phyloP scores from a whole-genome alignment of 805 yeast genomes.

The Tetrapisispora namnaoensis region DNA sequence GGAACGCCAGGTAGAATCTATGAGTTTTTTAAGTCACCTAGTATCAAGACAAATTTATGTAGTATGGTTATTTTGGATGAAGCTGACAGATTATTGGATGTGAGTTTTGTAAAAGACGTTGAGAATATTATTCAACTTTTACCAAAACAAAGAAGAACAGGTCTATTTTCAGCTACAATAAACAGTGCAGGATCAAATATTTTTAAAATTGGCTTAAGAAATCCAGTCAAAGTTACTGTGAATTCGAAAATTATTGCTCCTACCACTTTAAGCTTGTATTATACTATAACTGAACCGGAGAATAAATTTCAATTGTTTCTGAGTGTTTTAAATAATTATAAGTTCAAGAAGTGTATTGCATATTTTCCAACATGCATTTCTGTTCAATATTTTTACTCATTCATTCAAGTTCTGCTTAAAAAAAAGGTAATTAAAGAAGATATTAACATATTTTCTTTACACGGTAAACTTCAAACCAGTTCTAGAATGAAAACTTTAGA shows the following conservation, averaged over 20 bases:
- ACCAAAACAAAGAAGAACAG: constrained; percentile 90
- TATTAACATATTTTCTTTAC: constrained; percentile 57
- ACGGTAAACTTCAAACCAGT: constrained; percentile 80
- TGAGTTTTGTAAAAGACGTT: constrained; percentile 62
- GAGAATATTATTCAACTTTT: constrained; percentile 54
- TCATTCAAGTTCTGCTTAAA: constrained; percentile 37
- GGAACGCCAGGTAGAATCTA: constrained; percentile 89
- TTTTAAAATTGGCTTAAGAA: constrained; percentile 82
- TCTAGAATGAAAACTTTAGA: constrained; percentile 67
- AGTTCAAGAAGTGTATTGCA: constrained; percentile 73
- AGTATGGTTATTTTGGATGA: constrained; percentile 81
- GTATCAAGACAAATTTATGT: constrained; percentile 51
- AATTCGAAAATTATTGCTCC: constrained; percentile 52
- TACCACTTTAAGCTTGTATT: constrained; percentile 49
- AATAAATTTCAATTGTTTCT: constrained; percentile 52
- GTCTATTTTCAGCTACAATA: constrained; percentile 89
- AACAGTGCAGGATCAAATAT: constrained; percentile 70
- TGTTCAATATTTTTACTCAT: constrained; percentile 65
- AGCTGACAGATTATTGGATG: constrained; percentile 81
- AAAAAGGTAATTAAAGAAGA: constrained; percentile 22
- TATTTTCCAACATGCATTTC: constrained; percentile 86
- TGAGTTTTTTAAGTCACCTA: constrained; percentile 54
- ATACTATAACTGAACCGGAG: constrained; percentile 49
- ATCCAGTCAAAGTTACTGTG: constrained; percentile 83
- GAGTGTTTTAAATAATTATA: constrained; percentile 40